Conservation (phyloP, 2,329 filamentous ascomycete species). For the Hypoxylon sp. region DNA sequence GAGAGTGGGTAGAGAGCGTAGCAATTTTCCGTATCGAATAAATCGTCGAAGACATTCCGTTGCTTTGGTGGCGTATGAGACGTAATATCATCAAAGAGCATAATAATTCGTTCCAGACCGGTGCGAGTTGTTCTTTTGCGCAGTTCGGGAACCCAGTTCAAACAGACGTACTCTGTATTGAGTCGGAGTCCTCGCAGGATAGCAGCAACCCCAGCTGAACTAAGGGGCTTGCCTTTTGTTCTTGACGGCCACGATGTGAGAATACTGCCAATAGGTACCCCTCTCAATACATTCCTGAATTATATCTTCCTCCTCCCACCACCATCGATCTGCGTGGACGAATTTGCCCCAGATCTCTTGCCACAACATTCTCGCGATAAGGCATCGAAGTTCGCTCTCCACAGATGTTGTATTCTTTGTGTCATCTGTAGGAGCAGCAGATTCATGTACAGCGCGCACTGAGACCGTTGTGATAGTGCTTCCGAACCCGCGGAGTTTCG, state of each 20-base stretch:
- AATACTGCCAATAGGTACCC: constrained; percentile 72
- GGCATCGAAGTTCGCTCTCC: constrained; percentile 65
- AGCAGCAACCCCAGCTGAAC: not conserved
- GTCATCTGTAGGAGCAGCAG: constrained; percentile 35
- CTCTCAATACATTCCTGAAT: constrained; percentile 68
- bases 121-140: constrained; percentile 8
- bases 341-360: constrained; percentile 71
- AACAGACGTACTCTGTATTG: not conserved
- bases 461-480: constrained; percentile 65
- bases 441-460: constrained; percentile 62
- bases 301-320: constrained; percentile 72
- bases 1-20: constrained; percentile 25
- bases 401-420: constrained; percentile 53
- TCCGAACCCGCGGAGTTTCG: constrained; percentile 64
- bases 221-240: constrained; percentile 46
- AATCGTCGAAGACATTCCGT: constrained; percentile 24
- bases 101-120: constrained; percentile 23
- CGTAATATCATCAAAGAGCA: constrained; percentile 20
- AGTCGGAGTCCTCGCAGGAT: not conserved
- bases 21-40: constrained; percentile 41
- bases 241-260: constrained; percentile 70
- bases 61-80: constrained; percentile 42
- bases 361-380: constrained; percentile 72
- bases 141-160: constrained; percentile 3
- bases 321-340: constrained; percentile 67